Base-by-base conservation (phyloP, 345 rosid species). In the Salix caprea region DNA sequence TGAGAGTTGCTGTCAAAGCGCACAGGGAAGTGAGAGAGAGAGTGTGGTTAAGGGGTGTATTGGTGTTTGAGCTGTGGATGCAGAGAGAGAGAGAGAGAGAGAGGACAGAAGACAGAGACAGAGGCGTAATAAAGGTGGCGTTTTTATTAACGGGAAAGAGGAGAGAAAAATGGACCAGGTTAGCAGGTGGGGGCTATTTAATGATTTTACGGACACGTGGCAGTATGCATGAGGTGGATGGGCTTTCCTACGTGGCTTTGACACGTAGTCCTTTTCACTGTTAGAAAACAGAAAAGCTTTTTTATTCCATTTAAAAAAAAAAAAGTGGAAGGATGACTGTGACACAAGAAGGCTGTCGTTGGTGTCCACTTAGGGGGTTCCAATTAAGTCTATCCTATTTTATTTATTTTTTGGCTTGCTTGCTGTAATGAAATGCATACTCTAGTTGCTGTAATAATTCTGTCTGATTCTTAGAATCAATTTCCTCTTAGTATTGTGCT, bases 61-160 rank as follows among this genome's bases (percentile, higher is more conserved):
- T 71, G 74, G 62, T 28, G 65, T 50, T 71, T 42, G 67, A 54
- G 54, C 60, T 58, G 61, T 24, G 61, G 65, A 5, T 1, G 23
- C 26, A 4, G 70, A 3, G 28, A 46, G 61, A 26, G 64, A 65
- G 39, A 46, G 58, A 42, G 42, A 56, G 48, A 30, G 4, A 30
- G 32, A 39, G n/a, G n/a, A n/a, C n/a, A n/a, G n/a, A n/a, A n/a
- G 40, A 32, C 40, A 75, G 24, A 54, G 24, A 8, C 21, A 28
- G 69, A 24, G 56, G 28, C 2, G 72, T 52, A 40, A 46, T 48
- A 30, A 70, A 70, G 78, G 26, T 16, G 77, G 69, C 60, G 69
- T 32, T 34, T 78, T 73, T 74, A 69, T 44, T 26, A 69, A 79
- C 77, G 76, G 82, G 75, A 70, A 74, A 65, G 75, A 46, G 73